A percentile compares a stretch with the other conserved stretches of the same genome.
phyloP scores from a whole-genome alignment of 176 grass and related monocot genomes.

The Oryza meridionalis region DNA sequence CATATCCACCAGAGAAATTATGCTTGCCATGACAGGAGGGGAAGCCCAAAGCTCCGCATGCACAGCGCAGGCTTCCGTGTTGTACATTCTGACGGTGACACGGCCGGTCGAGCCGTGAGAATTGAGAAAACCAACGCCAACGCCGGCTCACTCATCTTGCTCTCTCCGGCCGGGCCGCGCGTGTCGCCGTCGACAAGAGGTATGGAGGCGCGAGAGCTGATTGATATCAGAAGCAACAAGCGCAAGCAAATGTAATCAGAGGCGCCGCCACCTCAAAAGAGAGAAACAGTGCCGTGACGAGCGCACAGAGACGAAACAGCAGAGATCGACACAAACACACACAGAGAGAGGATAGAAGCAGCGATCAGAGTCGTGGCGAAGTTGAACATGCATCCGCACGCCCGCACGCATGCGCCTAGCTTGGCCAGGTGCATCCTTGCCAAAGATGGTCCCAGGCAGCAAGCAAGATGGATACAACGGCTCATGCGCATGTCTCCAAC shows the following conservation, averaged over 20 bases:
- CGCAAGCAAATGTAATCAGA: neutral
- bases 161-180: too few relatives aligned
- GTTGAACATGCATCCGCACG: neutral
- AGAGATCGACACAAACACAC: neutral
- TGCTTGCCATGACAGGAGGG: constrained; percentile 34
- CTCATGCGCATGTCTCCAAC: neutral
- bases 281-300: constrained; percentile 11
- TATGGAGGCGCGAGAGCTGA: neutral
- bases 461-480: neutral
- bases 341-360: neutral
- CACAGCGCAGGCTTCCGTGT: neutral
- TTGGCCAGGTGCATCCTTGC: neutral
- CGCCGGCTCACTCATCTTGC: neutral
- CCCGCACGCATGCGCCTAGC: neutral
- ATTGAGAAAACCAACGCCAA: neutral
- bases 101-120: neutral
- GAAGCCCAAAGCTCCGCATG: neutral
- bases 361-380: constrained; percentile 24
- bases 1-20: constrained; percentile 12
- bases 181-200: constrained; percentile 1
- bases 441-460: neutral
- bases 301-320: neutral
- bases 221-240: neutral
- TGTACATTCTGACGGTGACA: constrained; percentile 31
- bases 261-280: constrained; percentile 23